Evolutionary conservation across 768 basidiomycete species (phyloP).

Genomic region (Boletus coccyginus): DNA sequence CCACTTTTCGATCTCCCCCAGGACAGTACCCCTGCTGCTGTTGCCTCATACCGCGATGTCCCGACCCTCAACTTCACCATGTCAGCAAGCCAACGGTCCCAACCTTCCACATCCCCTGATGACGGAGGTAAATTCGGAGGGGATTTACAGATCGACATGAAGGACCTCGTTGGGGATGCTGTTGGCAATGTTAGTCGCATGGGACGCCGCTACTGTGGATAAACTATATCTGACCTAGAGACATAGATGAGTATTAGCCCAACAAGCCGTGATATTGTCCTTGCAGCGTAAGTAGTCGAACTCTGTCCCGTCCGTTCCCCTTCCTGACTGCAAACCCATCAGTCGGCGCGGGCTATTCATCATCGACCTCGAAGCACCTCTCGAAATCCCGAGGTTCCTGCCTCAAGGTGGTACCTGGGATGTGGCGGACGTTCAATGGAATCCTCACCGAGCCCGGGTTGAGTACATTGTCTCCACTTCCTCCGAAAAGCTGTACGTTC

Average conservation of each 20-base stretch:
- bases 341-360: slow-evolving; percentile 91
- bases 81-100: slow-evolving; percentile 11
- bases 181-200: slow-evolving; percentile 68
- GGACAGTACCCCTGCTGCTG: slow-evolving; percentile 16
- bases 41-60: slow-evolving; percentile 32
- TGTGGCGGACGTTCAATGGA: slow-evolving; percentile 92
- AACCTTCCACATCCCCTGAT: slow-evolving; percentile 38
- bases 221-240: slow-evolving; percentile 5
- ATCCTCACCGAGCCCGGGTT: slow-evolving; percentile 71
- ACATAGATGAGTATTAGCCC: slow-evolving; percentile 89
- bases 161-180: slow-evolving; percentile 73
- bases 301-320: not conserved
- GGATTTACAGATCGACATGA: slow-evolving; percentile 76
- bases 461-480: slow-evolving; percentile 88
- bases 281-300: slow-evolving; percentile 67
- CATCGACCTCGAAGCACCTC: slow-evolving; percentile 86
- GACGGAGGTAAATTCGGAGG: slow-evolving; percentile 58
- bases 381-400: slow-evolving; percentile 86
- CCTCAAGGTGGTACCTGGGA: slow-evolving; percentile 98
- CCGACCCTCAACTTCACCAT: slow-evolving; percentile 20
- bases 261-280: slow-evolving; percentile 80
- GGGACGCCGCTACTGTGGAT: not conserved
- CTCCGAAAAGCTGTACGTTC: slow-evolving; percentile 76
- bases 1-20: slow-evolving; percentile 27
- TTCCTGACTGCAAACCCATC: not conserved